These are phyloP conservation scores for Irpex sp. DNA, from an alignment of 1,284 basidiomycete genomes.

Conservation along the genomic window DNA sequence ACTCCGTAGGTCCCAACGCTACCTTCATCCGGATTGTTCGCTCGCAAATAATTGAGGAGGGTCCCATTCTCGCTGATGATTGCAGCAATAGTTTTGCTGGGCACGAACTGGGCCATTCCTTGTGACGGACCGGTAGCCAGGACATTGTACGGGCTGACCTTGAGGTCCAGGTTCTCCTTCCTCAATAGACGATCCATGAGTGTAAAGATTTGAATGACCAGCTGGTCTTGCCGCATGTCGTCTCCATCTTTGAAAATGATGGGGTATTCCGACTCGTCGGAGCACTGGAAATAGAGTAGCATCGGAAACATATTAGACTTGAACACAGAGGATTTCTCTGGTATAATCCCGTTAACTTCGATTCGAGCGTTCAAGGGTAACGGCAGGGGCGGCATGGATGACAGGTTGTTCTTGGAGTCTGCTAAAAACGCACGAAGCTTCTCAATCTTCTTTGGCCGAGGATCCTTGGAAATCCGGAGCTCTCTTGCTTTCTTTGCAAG, in stretches of 20 bases:
- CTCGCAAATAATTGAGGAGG: conserved; percentile 84
- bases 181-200: conserved; percentile 93
- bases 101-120: conserved; percentile 96
- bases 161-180: conserved; percentile 95
- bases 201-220: conserved; percentile 96
- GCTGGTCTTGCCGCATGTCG: conserved; percentile 96
- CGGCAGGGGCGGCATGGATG: conserved; percentile 74
- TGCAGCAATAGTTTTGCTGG: conserved; percentile 91
- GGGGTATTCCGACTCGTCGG: conserved; percentile 78
- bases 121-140: conserved; percentile 90
- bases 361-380: conserved; percentile 88
- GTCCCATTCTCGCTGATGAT: conserved; percentile 94
- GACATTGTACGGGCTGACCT: conserved; percentile 90
- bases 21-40: conserved; percentile 86
- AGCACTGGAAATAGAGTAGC: conserved; percentile 84
- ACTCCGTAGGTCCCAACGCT: conserved; percentile 93
- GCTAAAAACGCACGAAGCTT: conserved; percentile 81
- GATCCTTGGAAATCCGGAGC: conserved; percentile 86
- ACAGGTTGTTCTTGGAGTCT: conserved; percentile 81
- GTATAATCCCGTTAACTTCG: conserved; percentile 78
- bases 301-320: conserved; percentile 96
- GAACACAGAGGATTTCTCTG: conserved; percentile 94
- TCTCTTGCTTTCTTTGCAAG: conserved; percentile 85
- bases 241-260: conserved; percentile 99
- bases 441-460: conserved; percentile 96